A percentile compares a stretch with the other conserved stretches of the same genome.
phyloP scores from a whole-genome alignment of 306 rosid genomes.

The Begonia loranthoides region DNA sequence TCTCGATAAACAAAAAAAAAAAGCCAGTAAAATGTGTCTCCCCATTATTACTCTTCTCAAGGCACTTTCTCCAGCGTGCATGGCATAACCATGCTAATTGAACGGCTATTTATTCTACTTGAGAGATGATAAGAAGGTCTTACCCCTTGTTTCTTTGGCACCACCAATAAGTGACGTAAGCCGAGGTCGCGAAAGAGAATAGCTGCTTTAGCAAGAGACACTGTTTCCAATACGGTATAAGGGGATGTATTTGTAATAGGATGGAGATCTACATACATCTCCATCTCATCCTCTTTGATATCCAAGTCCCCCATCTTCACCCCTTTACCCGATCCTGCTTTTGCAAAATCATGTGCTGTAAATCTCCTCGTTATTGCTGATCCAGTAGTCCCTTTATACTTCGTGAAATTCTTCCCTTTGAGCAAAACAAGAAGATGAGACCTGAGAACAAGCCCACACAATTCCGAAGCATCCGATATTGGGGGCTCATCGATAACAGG shows the following conservation, averaged over 20 bases:
- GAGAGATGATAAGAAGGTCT: constrained; percentile 7
- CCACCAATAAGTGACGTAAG: constrained; percentile 64
- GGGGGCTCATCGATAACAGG: constrained; percentile 94
- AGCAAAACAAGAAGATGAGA: constrained; percentile 79
- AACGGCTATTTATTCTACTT: no score
- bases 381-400: constrained; percentile 20
- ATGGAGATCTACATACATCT: constrained; percentile 68
- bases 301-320: constrained; percentile 58
- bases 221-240: constrained; percentile 53
- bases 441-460: constrained; percentile 76
- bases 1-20: no score
- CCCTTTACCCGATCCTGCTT: constrained; percentile 81
- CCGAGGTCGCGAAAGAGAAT: constrained; percentile 57
- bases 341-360: constrained; percentile 54
- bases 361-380: constrained; percentile 19
- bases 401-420: constrained; percentile 44
- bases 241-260: constrained; percentile 50
- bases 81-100: no score
- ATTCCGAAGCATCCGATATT: constrained; percentile 41
- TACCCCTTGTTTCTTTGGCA: constrained; percentile 59
- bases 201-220: constrained; percentile 63
- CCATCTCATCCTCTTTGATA: constrained; percentile 46
- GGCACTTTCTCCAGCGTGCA: no score
- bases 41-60: no score
- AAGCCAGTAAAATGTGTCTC: no score